Evolutionary conservation across 164 flowering plant genomes (phyloP).

Genomic region (Umbilicus rupestris): DNA sequence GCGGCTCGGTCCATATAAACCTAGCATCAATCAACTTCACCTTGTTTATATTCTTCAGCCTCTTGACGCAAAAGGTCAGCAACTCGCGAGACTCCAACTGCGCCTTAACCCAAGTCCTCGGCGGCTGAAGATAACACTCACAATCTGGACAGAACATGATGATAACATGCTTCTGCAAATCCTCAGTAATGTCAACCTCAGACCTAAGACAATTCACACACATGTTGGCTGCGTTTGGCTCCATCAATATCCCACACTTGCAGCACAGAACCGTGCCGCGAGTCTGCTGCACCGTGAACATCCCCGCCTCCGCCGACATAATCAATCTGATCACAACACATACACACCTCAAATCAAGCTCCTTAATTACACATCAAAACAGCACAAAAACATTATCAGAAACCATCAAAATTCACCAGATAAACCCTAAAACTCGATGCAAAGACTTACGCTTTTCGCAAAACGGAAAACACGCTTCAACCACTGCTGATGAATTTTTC

Average conservation of each 20-base stretch:
- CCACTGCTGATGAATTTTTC: no score
- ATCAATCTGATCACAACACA: no score
- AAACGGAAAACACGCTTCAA: no score
- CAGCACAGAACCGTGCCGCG: neutral
- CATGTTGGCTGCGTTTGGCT: neutral
- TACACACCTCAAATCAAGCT: no score
- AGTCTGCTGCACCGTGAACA: neutral
- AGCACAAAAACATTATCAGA: no score
- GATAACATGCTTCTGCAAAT: neutral
- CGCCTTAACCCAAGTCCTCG: neutral
- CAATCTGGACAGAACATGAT: neutral
- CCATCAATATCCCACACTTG: neutral
- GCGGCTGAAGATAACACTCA: neutral
- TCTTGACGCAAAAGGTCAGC: neutral
- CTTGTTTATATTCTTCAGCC: no score
- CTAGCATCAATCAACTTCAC: neutral
- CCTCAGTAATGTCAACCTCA: no score
- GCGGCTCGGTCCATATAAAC: conserved; percentile 1
- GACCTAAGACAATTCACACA: neutral
- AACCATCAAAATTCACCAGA: no score
- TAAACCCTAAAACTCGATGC: no score
- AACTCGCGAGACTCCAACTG: neutral
- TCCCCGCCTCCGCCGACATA: neutral
- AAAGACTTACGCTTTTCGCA: no score
- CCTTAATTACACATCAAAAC: no score